These are phyloP conservation scores for Flaveria brownii DNA, from an alignment of 129 eudicot species.

Conservation along the genomic window DNA sequence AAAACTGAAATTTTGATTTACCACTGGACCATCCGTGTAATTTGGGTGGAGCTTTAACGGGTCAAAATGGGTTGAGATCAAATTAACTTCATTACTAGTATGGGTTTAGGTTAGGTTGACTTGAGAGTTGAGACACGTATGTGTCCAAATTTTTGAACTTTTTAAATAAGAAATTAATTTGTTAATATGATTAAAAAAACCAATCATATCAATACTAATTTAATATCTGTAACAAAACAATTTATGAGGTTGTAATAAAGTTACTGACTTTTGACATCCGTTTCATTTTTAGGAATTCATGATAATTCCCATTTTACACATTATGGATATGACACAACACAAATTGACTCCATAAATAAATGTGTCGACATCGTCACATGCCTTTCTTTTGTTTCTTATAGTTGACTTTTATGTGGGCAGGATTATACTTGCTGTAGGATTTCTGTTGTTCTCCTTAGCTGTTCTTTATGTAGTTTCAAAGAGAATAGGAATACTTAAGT, in stretches of 20 bases:
- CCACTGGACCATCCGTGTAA: too few relatives aligned
- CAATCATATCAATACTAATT: too few relatives aligned
- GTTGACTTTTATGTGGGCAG: constrained; percentile 42
- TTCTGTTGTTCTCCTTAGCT: constrained; percentile 61
- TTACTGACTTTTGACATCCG: not conserved
- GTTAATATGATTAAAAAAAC: not conserved
- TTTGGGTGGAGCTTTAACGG: not conserved
- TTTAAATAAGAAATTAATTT: not conserved
- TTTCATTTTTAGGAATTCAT: not conserved
- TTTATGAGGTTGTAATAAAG: not conserved
- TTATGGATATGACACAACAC: not conserved
- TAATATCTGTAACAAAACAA: too few relatives aligned
- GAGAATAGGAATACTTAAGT: constrained; percentile 73
- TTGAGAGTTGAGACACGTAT: not conserved
- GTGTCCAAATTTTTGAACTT: not conserved
- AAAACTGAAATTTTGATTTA: too few relatives aligned
- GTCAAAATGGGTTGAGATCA: constrained; percentile 1
- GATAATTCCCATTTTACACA: not conserved
- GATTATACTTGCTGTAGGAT: constrained; percentile 63
- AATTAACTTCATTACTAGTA: not conserved
- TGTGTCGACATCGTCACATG: not conserved
- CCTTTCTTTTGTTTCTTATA: not conserved
- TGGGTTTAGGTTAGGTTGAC: not conserved
- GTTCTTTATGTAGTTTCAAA: constrained; percentile 85
- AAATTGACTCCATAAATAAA: not conserved